phyloP scores from a whole-genome alignment of 805 yeast species.

The Wickerhamiella allomyrinae region DNA sequence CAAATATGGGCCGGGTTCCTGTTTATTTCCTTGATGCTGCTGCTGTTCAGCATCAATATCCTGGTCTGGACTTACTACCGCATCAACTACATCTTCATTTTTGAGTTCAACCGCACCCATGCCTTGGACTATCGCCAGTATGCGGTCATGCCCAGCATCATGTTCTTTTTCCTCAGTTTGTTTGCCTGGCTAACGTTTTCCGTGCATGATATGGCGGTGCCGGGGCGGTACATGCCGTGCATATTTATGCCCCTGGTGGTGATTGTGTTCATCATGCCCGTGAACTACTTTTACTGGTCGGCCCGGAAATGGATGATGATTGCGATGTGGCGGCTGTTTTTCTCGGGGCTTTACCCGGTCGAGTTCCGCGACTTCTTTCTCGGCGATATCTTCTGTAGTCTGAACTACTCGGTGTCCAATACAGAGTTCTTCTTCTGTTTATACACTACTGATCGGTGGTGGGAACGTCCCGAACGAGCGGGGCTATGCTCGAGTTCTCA shows the following conservation, averaged over 20 bases:
- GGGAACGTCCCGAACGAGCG: constrained; percentile 22
- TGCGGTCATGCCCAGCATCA: constrained; percentile 46
- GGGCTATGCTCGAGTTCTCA: constrained; percentile 59
- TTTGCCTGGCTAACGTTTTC: constrained; percentile 68
- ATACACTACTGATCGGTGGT: constrained; percentile 54
- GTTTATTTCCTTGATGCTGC: constrained; percentile 41
- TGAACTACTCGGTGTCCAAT: constrained; percentile 80
- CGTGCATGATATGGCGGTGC: constrained; percentile 45
- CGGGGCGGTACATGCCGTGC: constrained; percentile 71
- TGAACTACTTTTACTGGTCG: constrained; percentile 38
- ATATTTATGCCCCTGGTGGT: constrained; percentile 45
- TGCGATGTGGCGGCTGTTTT: constrained; percentile 53
- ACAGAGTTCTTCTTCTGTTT: constrained; percentile 75
- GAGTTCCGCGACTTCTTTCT: constrained; percentile 88
- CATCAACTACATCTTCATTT: constrained; percentile 81
- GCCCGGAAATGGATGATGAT: constrained; percentile 67
- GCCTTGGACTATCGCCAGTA: constrained; percentile 54
- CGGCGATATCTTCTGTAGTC: constrained; percentile 81
- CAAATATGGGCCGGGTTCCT: constrained; percentile 94
- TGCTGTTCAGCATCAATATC: constrained; percentile 56
- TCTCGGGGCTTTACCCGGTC: constrained; percentile 85
- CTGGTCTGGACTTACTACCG: constrained; percentile 57
- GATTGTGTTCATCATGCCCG: constrained; percentile 44
- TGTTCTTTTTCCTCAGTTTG: constrained; percentile 42
- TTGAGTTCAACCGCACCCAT: constrained; percentile 65